Evolutionary conservation across 306 rosid genomes (phyloP).

Genomic region (Malus fusca): DNA sequence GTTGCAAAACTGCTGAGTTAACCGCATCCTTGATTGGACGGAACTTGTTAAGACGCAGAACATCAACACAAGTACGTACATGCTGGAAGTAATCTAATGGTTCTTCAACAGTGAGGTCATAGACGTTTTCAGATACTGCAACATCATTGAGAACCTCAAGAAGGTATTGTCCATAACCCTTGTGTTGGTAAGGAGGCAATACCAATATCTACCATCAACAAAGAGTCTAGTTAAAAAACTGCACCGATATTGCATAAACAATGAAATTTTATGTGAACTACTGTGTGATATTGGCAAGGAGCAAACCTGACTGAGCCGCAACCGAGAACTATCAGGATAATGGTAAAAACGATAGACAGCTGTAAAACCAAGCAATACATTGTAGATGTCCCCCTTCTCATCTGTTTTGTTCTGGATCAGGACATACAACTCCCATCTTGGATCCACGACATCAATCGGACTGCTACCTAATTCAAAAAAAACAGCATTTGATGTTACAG

Average conservation of each 20-base stretch:
- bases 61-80: slow-evolving; percentile 71
- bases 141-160: slow-evolving; percentile 61
- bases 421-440: slow-evolving; percentile 82
- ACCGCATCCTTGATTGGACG: slow-evolving; percentile 47
- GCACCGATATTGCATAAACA: neutral
- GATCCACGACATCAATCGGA: slow-evolving; percentile 77
- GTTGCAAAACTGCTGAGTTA: slow-evolving; percentile 43
- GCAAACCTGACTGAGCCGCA: slow-evolving; percentile 82
- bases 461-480: slow-evolving; percentile 59
- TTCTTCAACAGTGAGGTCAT: slow-evolving; percentile 83
- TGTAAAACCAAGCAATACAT: slow-evolving; percentile 65
- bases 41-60: slow-evolving; percentile 48
- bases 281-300: slow-evolving; percentile 3
- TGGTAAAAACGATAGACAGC: slow-evolving; percentile 85
- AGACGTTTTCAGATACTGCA: slow-evolving; percentile 63
- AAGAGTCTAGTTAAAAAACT: slow-evolving; percentile 11
- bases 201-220: slow-evolving; percentile 56
- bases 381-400: slow-evolving; percentile 40
- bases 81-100: slow-evolving; percentile 75
- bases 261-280: neutral
- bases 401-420: slow-evolving; percentile 50
- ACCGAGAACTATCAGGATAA: slow-evolving; percentile 67
- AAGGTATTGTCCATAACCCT: slow-evolving; percentile 79
- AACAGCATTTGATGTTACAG: neutral
- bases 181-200: slow-evolving; percentile 79